Percentiles rank a stretch among this genome's conserved stretches.
These are phyloP conservation scores for Rhizopogon parksii DNA, from an alignment of 1,284 basidiomycete genomes.

Conservation along the genomic window DNA sequence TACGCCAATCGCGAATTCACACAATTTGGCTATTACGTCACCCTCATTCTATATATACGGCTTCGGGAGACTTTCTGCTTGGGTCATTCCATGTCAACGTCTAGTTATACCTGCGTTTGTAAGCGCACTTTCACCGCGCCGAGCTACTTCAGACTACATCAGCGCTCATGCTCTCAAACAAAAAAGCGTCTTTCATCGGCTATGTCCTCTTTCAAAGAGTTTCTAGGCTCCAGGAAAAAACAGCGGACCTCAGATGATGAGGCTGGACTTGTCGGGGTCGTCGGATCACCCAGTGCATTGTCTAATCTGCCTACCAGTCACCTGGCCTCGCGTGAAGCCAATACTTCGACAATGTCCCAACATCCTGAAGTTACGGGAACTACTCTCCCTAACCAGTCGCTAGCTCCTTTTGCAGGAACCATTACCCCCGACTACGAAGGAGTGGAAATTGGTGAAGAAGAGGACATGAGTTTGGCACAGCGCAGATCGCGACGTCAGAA, in stretches of 20 bases:
- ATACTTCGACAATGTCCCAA: background rate
- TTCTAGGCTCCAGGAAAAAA: background rate
- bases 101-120: too few species aligned
- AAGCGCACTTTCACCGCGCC: too few species aligned
- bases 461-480: background rate
- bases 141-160: background rate
- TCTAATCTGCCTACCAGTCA: background rate
- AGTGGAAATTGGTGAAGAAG: background rate
- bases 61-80: too few species aligned
- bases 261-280: too few species aligned
- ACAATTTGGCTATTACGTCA: too few species aligned
- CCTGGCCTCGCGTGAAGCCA: background rate
- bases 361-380: background rate
- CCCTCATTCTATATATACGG: too few species aligned
- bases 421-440: background rate
- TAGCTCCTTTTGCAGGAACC: background rate
- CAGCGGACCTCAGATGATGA: background rate
- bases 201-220: background rate
- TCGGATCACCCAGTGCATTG: background rate
- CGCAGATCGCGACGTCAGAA: background rate
- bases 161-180: background rate
- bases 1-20: too few species aligned
- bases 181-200: constrained; percentile 1
- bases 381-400: background rate
- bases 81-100: too few species aligned